Evolutionary conservation across 768 basidiomycete species (phyloP).

Genomic region (Scleroderma citrinum): DNA sequence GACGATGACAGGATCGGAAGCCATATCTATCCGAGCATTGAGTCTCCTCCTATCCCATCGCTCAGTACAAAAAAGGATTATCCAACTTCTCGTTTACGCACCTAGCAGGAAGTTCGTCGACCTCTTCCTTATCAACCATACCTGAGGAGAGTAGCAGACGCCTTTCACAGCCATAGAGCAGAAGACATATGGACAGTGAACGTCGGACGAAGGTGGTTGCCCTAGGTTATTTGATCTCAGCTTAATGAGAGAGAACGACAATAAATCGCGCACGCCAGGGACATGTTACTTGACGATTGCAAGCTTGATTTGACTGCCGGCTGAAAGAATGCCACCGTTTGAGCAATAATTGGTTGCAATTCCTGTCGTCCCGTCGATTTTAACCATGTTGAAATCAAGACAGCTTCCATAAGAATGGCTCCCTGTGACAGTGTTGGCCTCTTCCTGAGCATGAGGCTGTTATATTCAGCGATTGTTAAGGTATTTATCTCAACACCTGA

Average conservation of each 20-base stretch:
- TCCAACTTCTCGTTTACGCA: slow-evolving; percentile 22
- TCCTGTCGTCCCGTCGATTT: slow-evolving; percentile 54
- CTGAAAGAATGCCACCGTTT: slow-evolving; percentile 41
- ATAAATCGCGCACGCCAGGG: slow-evolving; percentile 34
- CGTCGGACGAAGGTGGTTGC: slow-evolving; percentile 50
- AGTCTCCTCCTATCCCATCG: slow-evolving; percentile 40
- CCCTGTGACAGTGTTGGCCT: slow-evolving; percentile 39
- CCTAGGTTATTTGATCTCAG: neutral
- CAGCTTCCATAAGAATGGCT: slow-evolving; percentile 45
- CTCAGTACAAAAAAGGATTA: neutral
- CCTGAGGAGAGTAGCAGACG: slow-evolving; percentile 37
- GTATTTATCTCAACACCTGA: slow-evolving; percentile 63
- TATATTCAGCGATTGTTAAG: slow-evolving; percentile 43
- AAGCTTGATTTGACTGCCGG: slow-evolving; percentile 35
- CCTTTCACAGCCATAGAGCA: slow-evolving; percentile 64
- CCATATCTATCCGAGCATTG: slow-evolving; percentile 33
- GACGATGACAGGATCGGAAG: slow-evolving; percentile 56
- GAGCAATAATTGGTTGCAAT: slow-evolving; percentile 44
- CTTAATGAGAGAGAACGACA: neutral
- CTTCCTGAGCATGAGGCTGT: slow-evolving; percentile 34
- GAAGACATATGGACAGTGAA: slow-evolving; percentile 55
- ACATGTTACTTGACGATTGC: slow-evolving; percentile 20
- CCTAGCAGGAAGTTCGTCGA: slow-evolving; percentile 52
- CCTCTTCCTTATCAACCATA: slow-evolving; percentile 44
- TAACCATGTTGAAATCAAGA: slow-evolving; percentile 56